A percentile compares a stretch with the other conserved stretches of the same genome.
Evolutionary conservation across 2,329 filamentous ascomycete genomes (phyloP).

Genomic region (Alternaria infectoria): DNA sequence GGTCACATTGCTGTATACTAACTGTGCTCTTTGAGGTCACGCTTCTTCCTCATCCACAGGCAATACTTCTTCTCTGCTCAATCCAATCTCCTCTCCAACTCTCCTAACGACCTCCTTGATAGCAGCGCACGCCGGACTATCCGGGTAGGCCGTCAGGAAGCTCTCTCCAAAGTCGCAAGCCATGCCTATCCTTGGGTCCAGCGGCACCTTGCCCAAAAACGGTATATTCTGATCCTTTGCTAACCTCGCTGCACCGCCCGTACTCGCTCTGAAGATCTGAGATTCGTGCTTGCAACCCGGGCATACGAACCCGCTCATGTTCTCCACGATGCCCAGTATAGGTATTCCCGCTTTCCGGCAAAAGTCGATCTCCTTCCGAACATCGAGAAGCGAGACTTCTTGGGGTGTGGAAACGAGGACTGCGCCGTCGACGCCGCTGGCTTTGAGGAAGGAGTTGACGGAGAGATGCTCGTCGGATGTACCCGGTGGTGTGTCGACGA

Average conservation of each 20-base stretch:
- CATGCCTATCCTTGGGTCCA: slow-evolving; percentile 95
- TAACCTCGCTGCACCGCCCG: slow-evolving; percentile 80
- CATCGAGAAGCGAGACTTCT: slow-evolving; percentile 89
- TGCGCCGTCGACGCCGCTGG: slow-evolving; percentile 90
- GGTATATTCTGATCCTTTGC: slow-evolving; percentile 87
- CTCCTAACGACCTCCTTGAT: slow-evolving; percentile 80
- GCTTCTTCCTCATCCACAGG: slow-evolving; percentile 25
- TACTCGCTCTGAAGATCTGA: slow-evolving; percentile 90
- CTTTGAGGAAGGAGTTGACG: slow-evolving; percentile 89
- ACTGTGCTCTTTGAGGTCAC: neutral
- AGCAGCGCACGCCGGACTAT: slow-evolving; percentile 86
- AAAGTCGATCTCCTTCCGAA: slow-evolving; percentile 97
- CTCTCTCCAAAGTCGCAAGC: slow-evolving; percentile 97
- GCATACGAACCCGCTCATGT: slow-evolving; percentile 97
- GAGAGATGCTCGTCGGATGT: slow-evolving; percentile 95
- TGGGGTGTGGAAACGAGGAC: slow-evolving; percentile 94
- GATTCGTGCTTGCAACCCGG: slow-evolving; percentile 81
- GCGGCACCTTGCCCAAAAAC: slow-evolving; percentile 86
- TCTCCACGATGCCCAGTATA: slow-evolving; percentile 90
- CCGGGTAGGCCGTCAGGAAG: slow-evolving; percentile 91
- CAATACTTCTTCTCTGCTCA: slow-evolving; percentile 37
- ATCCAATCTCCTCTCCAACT: slow-evolving; percentile 60
- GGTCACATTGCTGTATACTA: neutral
- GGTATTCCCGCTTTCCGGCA: slow-evolving; percentile 92
- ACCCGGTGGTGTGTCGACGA: slow-evolving; percentile 94